phyloP scores from a whole-genome alignment of 1,284 basidiomycete genomes.

The Trametes versicolor region DNA sequence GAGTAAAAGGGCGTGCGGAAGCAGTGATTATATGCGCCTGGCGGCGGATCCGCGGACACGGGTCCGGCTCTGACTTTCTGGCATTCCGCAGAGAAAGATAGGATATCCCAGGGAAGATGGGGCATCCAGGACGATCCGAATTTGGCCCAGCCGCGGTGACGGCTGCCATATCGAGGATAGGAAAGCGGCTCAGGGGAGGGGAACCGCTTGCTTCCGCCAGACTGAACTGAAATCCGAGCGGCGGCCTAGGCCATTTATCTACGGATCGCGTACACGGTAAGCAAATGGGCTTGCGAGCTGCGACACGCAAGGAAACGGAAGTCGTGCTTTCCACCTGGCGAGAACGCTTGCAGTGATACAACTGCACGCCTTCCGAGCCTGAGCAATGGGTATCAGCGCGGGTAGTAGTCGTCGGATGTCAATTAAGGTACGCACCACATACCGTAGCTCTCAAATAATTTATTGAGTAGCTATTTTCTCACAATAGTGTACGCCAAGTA shows the following conservation, averaged over 20 bases:
- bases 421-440: no score
- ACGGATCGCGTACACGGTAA: background rate
- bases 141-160: slow-evolving; percentile 1
- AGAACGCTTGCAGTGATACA: no score
- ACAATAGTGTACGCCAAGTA: no score
- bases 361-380: no score
- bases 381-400: no score
- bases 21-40: slow-evolving; percentile 7
- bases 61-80: background rate
- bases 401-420: no score
- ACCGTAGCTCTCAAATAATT: no score
- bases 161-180: slow-evolving; percentile 2
- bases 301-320: no score
- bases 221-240: background rate
- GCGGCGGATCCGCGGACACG: slow-evolving; percentile 1
- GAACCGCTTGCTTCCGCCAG: slow-evolving; percentile 11
- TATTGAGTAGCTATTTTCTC: no score
- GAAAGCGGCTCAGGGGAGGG: background rate
- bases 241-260: background rate
- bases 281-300: no score
- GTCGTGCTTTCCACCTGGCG: no score
- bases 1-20: background rate
- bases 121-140: background rate
- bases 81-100: background rate
- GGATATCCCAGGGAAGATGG: background rate